Evolutionary conservation across 495 filamentous ascomycete genomes (phyloP), one percentile per base, ranked within the genome.

Genomic region (Penicillium coffeae): DNA sequence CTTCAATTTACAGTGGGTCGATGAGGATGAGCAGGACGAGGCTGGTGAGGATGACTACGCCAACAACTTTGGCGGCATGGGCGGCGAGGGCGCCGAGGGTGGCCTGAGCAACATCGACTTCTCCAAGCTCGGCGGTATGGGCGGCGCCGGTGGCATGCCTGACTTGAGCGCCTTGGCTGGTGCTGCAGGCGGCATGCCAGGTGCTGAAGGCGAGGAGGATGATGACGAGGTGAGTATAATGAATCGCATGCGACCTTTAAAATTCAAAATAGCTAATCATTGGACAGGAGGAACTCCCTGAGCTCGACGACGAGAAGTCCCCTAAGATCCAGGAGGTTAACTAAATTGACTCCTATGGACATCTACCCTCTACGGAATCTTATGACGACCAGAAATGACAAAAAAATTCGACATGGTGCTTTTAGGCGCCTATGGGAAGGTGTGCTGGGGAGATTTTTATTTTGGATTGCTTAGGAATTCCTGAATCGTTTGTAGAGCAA

Each of bases 21-120:
- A 97, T 67, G 93, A 97, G 82, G 93, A 98, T 68, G 93, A 98
- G 79, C 93, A 98, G 74, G 87, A 96, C 60, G 89, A 86, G 60
- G 84, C 74, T 14, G 71, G 77, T 18, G 92, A 96, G 32, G 90
- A 96, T 25, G 89, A 95, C 64, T 80, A 78, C 54, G 79, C 79
- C 58, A 75, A 73, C 64, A 76, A 79, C 66, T 83, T 92, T 66
- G 85, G 78, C 51, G 82, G 84, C 52, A 79, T 87, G 60, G 86
- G 78, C 22, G 81, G 66, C 35, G 72, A 64, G 14, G 42, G 34
- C n/a, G 34, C 18, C 21, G 85, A 89, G 43, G 90, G 86, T 49
- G 82, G 76, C 21, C 70, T 83, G 43, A 69, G 73, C 52, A 79
- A 79, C 58, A 78, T 82, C 62, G 78, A 96, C 69, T 95, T 96